Evolutionary conservation across 75 land plant genomes (phyloP), one percentile per base, ranked within the genome.

Genomic region (Picea glauca): DNA sequence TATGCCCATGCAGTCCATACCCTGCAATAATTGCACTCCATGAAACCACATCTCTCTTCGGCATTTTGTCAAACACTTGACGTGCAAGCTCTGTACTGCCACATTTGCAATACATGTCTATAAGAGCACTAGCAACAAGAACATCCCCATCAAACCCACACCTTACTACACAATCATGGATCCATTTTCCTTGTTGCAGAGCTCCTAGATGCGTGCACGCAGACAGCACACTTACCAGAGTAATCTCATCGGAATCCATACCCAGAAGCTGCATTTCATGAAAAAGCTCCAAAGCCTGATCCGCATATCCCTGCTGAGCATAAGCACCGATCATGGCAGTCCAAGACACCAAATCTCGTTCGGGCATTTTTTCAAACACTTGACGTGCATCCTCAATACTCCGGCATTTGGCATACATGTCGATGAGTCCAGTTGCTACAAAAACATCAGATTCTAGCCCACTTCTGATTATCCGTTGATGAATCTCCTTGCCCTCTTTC

Each of bases 281-380:
- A 78, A 90, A 90, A 2, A 78, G 9, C 40, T 38, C 23, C 32
- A 91, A 63, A 0, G 58, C 67, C 11, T 89, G 66, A 0, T 58
- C 1, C 4, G 79, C 88, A 59, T 58, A 26, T 2, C 23, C 77
- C 67, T 90, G 77, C 20, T 85, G 83, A 12, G 78, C 78, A 72
- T 87, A 90, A 30, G 82, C 88, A 23, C 80, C 76, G 43, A 92
- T 90, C 54, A 94, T 83, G 12, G 94, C 84, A 81, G 90, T 92
- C 96, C 96, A 94, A 31, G 92, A 87, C 7, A 92, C 88, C 7
- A 84, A 33, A 76, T 94, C 94, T 75, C 82, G 81, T n/a, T 83
- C 78, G 8, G 83, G 79, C 82, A 93, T 84, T 14, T 75, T 61
- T 14, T 85, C 82, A 77, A 93, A 93, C 75, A 89, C 61, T 78